These are phyloP conservation scores for Pseudogymnoascus sp. DNA, from an alignment of 2,329 filamentous ascomycete genomes.

Conservation along the genomic window DNA sequence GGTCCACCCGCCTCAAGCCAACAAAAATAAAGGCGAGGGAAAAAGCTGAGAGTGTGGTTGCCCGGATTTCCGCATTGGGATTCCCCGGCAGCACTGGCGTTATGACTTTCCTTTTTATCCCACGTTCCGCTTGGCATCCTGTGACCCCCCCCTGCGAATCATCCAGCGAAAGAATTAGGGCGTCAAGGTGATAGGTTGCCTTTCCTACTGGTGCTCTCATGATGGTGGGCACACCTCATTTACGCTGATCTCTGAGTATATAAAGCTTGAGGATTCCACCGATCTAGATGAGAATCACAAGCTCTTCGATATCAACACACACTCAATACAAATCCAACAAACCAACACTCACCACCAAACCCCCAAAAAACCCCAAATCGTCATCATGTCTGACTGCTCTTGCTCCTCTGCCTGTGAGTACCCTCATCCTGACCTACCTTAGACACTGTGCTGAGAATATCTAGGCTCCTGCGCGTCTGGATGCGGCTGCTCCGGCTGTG, in stretches of 20 bases:
- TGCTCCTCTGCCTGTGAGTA: background rate
- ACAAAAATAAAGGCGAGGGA: background rate
- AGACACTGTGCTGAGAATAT: background rate
- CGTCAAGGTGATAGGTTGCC: background rate
- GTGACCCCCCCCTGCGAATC: background rate
- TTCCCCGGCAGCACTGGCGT: background rate
- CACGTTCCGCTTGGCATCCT: background rate
- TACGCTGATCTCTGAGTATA: background rate
- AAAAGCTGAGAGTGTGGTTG: background rate
- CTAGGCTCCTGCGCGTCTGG: background rate
- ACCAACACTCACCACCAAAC: conserved; percentile 3
- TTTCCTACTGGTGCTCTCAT: background rate
- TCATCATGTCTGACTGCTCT: background rate
- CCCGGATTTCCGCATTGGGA: background rate
- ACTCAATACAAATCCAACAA: background rate
- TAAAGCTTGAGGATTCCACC: background rate
- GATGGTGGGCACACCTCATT: background rate
- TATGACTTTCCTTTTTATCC: conserved; percentile 6
- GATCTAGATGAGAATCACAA: background rate
- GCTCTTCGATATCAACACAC: background rate
- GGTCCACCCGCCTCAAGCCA: background rate
- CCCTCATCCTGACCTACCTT: background rate
- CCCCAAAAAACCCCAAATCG: background rate
- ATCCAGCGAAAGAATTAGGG: background rate
- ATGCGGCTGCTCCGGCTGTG: background rate